Evolutionary conservation across 1,284 basidiomycete genomes (phyloP), one percentile per base, ranked within the genome.

Genomic region (Leccinum huronense): DNA sequence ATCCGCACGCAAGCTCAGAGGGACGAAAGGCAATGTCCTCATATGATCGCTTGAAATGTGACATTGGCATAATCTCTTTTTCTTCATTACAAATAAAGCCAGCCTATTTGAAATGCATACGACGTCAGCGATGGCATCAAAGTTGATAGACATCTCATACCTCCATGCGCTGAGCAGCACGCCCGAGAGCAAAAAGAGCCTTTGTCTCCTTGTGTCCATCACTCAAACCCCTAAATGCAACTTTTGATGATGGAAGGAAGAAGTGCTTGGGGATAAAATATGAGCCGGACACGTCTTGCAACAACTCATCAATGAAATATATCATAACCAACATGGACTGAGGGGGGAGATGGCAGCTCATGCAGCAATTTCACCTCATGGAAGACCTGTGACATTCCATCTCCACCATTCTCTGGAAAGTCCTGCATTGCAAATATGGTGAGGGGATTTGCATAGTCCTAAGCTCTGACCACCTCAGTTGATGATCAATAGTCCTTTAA

Each of bases 391-490:
- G 68, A 69, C 68, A 74, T 70, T 3, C 54, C 5, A 1, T 54
- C 40, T 2, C 58, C 63, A 13, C 58, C 60, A 62, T 73, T 68
- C 53, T 70, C 65, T 1, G 72, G 73, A 62, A 71, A 76, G 40
- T 70, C 66, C 30, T 64, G 57, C 72, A 75, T 72, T 5, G 63
- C 34, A 23, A 59, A 57, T 9, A 65, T 45, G 2, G 67, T 72
- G 2, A 72, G 51, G 11, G 72, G 73, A 58, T 74, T 74, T 11
- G 75, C 55, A 61, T 70, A 72, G 55, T 75, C 73, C 75, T 76
- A 9, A 11, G 42, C 16, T 19, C 16, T 16, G n/a, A 16, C 16
- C 42, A 11, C 16, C n/a, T 45, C n/a, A 45, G 16, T 16, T 45
- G n/a, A 16, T 11, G 23, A 19, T 16, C n/a, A 27, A 27, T 27